A percentile compares a stretch with the other conserved stretches of the same genome.
phyloP scores from a whole-genome alignment of 495 filamentous ascomycete genomes.

The Daldinia vernicosa region DNA sequence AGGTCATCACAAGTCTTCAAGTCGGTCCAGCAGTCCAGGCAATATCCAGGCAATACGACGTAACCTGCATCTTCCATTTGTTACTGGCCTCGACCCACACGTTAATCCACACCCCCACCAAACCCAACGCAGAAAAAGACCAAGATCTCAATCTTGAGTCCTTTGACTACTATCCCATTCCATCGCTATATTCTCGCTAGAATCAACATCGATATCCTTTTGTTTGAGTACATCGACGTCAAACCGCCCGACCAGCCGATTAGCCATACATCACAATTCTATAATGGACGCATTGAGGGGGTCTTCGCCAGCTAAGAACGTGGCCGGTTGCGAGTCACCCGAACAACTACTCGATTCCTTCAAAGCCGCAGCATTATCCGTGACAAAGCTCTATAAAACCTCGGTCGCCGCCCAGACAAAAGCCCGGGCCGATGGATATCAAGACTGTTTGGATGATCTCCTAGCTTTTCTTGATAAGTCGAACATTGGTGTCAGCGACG shows the following conservation, averaged over 20 bases:
- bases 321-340: conserved; percentile 61
- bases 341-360: conserved; percentile 89
- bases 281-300: conserved; percentile 47
- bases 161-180: conserved; percentile 6
- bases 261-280: conserved; percentile 5
- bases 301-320: conserved; percentile 42
- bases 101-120: conserved; percentile 39
- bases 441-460: conserved; percentile 92
- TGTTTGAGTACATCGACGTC: conserved; percentile 4
- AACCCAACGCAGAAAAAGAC: conserved; percentile 36
- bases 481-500: conserved; percentile 76
- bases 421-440: conserved; percentile 81
- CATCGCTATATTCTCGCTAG: conserved; percentile 16
- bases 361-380: conserved; percentile 89
- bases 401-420: conserved; percentile 79
- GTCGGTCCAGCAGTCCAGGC: too few species aligned
- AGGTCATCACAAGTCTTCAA: conserved; percentile 25
- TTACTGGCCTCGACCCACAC: conserved; percentile 35
- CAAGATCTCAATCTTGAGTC: conserved; percentile 20
- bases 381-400: conserved; percentile 95
- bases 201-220: not conserved
- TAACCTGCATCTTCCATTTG: conserved; percentile 42
- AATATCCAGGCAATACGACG: conserved; percentile 24
- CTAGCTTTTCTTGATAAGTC: conserved; percentile 83
- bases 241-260: not conserved